A percentile compares a stretch with the other conserved stretches of the same genome.
These are phyloP conservation scores for Amaranthus cruentus DNA, from an alignment of 148 eudicot genomes.

Conservation along the genomic window DNA sequence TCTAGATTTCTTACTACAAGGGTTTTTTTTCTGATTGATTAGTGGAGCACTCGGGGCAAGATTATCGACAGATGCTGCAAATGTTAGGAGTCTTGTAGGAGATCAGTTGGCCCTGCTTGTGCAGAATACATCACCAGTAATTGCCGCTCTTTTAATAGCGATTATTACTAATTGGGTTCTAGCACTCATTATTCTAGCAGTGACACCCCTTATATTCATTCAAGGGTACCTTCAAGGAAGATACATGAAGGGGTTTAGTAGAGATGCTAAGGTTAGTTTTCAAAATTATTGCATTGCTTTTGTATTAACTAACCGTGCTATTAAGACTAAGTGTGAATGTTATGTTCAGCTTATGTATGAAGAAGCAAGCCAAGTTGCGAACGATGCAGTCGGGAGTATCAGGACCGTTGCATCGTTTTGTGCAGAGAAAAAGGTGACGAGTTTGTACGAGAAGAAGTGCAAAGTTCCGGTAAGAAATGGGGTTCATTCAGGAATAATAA, in stretches of 20 bases:
- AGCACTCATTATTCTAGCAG: slow-evolving; percentile 51
- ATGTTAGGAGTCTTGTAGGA: slow-evolving; percentile 71
- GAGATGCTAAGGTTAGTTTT: slow-evolving; percentile 65
- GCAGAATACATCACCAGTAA: slow-evolving; percentile 58
- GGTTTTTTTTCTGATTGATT: neutral
- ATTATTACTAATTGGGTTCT: slow-evolving; percentile 76
- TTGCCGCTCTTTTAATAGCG: slow-evolving; percentile 62
- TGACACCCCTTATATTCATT: slow-evolving; percentile 53
- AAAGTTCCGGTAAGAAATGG: slow-evolving; percentile 57
- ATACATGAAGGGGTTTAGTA: slow-evolving; percentile 60
- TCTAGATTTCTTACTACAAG: neutral
- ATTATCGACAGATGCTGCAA: slow-evolving; percentile 74
- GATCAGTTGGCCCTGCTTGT: slow-evolving; percentile 58
- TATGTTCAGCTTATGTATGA: slow-evolving; percentile 64
- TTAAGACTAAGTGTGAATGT: neutral
- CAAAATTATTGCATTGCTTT: neutral
- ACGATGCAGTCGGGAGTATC: slow-evolving; percentile 78
- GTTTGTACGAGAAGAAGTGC: slow-evolving; percentile 60
- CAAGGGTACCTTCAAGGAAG: slow-evolving; percentile 60
- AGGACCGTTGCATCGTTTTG: slow-evolving; percentile 83
- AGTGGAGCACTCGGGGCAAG: slow-evolving; percentile 92
- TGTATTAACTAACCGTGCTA: neutral
- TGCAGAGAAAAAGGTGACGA: slow-evolving; percentile 79
- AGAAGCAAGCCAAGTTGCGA: slow-evolving; percentile 86
- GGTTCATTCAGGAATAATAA: slow-evolving; percentile 52